Evolutionary conservation across 2,329 filamentous ascomycete species (phyloP).

Genomic region (Trichoderma harzianum): DNA sequence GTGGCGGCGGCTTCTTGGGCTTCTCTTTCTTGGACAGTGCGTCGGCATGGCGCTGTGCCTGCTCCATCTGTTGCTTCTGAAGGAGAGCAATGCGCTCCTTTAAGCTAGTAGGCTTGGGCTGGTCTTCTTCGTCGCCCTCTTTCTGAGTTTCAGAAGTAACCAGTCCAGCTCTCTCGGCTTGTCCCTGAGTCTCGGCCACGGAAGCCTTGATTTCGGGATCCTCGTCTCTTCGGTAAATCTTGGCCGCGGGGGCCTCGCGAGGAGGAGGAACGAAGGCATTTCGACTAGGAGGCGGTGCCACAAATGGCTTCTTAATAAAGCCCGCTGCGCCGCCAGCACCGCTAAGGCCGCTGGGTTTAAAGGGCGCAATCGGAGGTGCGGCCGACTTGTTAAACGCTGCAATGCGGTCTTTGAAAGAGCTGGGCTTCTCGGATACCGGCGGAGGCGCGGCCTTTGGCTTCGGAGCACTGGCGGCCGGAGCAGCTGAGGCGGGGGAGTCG

Average conservation of each 20-base stretch:
- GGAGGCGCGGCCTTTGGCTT: slow-evolving; percentile 51
- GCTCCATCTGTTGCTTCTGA: slow-evolving; percentile 90
- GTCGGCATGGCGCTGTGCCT: slow-evolving; percentile 78
- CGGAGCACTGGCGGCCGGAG: slow-evolving; percentile 24
- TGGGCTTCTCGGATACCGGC: slow-evolving; percentile 71
- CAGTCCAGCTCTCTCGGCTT: slow-evolving; percentile 66
- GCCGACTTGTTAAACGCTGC: slow-evolving; percentile 93
- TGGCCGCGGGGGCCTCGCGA: slow-evolving; percentile 67
- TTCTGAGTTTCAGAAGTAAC: slow-evolving; percentile 40
- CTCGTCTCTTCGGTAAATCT: slow-evolving; percentile 81
- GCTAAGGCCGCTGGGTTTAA: slow-evolving; percentile 69
- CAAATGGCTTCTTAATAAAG: slow-evolving; percentile 96
- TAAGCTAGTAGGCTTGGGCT: slow-evolving; percentile 86
- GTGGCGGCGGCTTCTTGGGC: slow-evolving; percentile 59
- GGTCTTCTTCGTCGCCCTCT: slow-evolving; percentile 64
- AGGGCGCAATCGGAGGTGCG: slow-evolving; percentile 82
- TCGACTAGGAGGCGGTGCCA: slow-evolving; percentile 88
- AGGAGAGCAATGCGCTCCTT: slow-evolving; percentile 94
- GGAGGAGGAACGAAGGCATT: slow-evolving; percentile 82
- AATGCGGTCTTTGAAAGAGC: slow-evolving; percentile 90
- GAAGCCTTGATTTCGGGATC: slow-evolving; percentile 69
- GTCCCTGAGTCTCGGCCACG: slow-evolving; percentile 63
- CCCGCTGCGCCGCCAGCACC: slow-evolving; percentile 50
- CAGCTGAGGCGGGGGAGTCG: slow-evolving; percentile 40
- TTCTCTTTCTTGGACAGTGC: slow-evolving; percentile 80